Base-by-base conservation (phyloP, 179 eudicot genomes). In the Silene coronaria region DNA sequence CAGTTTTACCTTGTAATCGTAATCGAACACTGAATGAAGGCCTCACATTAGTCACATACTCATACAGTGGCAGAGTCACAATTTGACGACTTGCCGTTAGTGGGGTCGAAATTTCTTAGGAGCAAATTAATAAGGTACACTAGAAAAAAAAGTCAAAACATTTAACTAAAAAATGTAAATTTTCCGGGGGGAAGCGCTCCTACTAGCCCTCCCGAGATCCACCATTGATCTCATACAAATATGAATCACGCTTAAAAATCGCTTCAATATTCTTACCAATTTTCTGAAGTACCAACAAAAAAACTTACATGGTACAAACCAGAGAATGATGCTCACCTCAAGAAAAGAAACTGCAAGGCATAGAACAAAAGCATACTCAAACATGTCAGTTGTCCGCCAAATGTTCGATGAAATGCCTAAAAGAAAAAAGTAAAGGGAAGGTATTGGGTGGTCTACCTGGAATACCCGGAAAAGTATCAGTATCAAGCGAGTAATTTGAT, bases 321-420 rank as follows among this genome's bases (percentile, higher is more conserved):
- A 61, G 64, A 72, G 12, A 61, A 70, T n/a, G 80, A 74, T 67
- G 17, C 88, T 88, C 78, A 95, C 99, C 99, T 95, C 99, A 61
- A 92, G 88, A 85, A 92, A 95, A 46, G 99, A 95, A 87, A 89
- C 99, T 95, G 97, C 84, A 80, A 82, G 53, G 77, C 65, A 72
- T 38, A 27, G 34, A 13, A 59, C 62, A 62, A 72, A 78, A 73
- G 23, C 55, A 62, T 3, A 28, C 26, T 58, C 13, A 42, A 67
- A 9, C 10, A 16, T 24, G 59, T 53, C 22, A 70, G 75, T 57
- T 57, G 46, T 59, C 13, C 17, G 2, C 66, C 57, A 80, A 71
- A 2, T 72, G 68, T 62, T 77, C 4, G 65, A 76, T 14, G 45
- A 51, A 79, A n/a, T 64, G 60, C 5, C 36, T 10, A 6, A 48